Percentiles rank a stretch among this genome's conserved stretches.
These are phyloP conservation scores for Stentor roeselii DNA, from an alignment of 73 alveolate genomes.

Conservation along the genomic window DNA sequence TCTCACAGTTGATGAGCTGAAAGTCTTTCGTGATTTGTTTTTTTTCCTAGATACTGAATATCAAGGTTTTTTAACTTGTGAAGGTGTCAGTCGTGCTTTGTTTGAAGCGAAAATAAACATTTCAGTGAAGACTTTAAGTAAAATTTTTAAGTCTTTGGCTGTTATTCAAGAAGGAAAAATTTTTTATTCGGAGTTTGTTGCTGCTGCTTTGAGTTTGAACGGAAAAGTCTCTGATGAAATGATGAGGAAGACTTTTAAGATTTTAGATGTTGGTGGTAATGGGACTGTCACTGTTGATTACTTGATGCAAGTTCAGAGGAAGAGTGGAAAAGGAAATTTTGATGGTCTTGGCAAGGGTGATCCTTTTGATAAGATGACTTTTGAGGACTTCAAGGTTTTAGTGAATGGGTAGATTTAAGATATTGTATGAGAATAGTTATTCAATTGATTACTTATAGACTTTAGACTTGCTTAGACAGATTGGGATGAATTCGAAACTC, in stretches of 20 bases:
- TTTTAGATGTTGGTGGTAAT: not conserved
- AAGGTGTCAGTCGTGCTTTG: not conserved
- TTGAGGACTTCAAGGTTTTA: too few species aligned
- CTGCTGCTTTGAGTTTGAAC: not conserved
- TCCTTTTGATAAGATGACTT: too few species aligned
- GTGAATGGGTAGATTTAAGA: too few species aligned
- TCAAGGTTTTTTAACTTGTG: not conserved
- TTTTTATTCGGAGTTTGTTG: not conserved
- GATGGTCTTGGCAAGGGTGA: too few species aligned
- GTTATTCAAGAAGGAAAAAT: not conserved
- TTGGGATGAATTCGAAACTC: too few species aligned
- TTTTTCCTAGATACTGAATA: not conserved
- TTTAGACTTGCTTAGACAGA: too few species aligned
- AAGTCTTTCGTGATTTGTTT: not conserved
- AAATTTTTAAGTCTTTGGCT: not conserved
- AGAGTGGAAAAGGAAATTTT: too few species aligned
- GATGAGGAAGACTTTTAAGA: not conserved
- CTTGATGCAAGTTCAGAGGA: not conserved
- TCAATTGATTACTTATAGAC: too few species aligned
- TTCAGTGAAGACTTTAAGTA: not conserved
- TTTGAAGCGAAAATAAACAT: not conserved
- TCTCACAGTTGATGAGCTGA: not conserved
- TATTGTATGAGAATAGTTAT: too few species aligned
- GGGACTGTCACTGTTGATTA: not conserved
- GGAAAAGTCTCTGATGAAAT: not conserved